A percentile compares a stretch with the other conserved stretches of the same genome.
phyloP scores from a whole-genome alignment of 495 filamentous ascomycete genomes.

The Pyrenula massariospora region DNA sequence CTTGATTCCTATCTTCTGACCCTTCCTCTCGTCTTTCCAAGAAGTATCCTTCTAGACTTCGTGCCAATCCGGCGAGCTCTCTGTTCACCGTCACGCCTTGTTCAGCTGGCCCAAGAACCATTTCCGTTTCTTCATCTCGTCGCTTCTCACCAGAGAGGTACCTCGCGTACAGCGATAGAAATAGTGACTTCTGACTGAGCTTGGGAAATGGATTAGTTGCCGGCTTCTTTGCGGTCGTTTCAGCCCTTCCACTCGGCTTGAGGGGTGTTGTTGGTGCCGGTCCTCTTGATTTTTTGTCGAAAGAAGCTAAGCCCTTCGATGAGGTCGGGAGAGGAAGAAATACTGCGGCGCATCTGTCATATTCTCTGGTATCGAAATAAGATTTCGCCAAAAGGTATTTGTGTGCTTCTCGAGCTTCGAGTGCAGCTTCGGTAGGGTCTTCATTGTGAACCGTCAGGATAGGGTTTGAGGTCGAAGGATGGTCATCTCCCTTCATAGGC shows the following conservation, averaged over 20 bases:
- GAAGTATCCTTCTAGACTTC: constrained; percentile 71
- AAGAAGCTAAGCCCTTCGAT: constrained; percentile 13
- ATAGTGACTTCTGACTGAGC: constrained; percentile 83
- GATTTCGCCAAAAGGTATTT: constrained; percentile 88
- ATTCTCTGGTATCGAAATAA: constrained; percentile 92
- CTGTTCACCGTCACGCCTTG: constrained; percentile 72
- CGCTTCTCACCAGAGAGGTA: constrained; percentile 90
- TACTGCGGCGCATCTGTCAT: constrained; percentile 82
- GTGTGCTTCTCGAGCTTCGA: constrained; percentile 71
- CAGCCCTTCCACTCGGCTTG: constrained; percentile 14
- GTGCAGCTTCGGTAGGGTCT: constrained; percentile 55
- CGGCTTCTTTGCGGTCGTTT: constrained; percentile 13
- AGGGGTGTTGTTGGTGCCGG: constrained; percentile 26
- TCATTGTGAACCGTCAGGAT: constrained; percentile 35
- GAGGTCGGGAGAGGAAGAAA: constrained; percentile 59
- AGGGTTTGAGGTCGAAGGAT: constrained; percentile 23
- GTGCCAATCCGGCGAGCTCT: constrained; percentile 61
- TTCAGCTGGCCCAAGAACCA: constrained; percentile 91
- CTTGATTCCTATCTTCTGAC: constrained; percentile 56
- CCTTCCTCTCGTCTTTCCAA: constrained; percentile 45
- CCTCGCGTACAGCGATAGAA: constrained; percentile 85
- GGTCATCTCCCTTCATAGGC: constrained; percentile 38
- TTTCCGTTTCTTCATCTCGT: constrained; percentile 92
- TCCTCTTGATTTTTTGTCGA: constrained; percentile 17
- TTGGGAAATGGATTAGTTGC: constrained; percentile 34